Base-by-base conservation (phyloP, 306 rosid genomes). In the Senna tora region DNA sequence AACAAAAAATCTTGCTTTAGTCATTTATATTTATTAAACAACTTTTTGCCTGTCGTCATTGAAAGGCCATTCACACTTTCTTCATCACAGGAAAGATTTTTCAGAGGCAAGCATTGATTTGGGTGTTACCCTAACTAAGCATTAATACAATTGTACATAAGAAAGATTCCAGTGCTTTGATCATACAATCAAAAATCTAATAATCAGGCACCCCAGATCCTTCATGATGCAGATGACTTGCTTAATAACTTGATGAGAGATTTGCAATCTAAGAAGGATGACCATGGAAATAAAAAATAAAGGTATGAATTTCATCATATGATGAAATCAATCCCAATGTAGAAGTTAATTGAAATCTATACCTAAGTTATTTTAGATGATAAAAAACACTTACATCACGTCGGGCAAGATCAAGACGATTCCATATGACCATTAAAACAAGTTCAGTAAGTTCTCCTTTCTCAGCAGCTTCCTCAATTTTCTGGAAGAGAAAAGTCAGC, bases 381-480 rank as follows among this genome's bases (percentile, higher is more conserved):
- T 70, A 73, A 69, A 67, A 36, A 21, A 65, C n/a, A 85, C 96
- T 84, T 77, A 94, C 97, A 82, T 94, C 98, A 73, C 85, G 95
- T 5, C 92, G 91, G n/a, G 98, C 97, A 42, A 94, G 93, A 79
- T 94, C 97, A 71, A 89, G 97, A 67, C 92, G 98, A 78, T 94
- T 91, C 98, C 98, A 91, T 83, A 94, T 87, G 77, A 89, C 92
- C 88, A 94, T 77, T 62, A 94, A 85, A 74, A 94, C 98, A 86
- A 94, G 98, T 77, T 94, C 95, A 8, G 84, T 86, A 66, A 94
- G 90, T 74, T 91, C 97, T 67, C 97, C 98, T 79, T 72, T 91
- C 88, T 91, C 97, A 8, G 96, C 97, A 77, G 96, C 96, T 79
- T 87, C 94, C 81, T 87, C 98, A 74, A 94, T 91, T 86, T 87